Conservation (phyloP, 345 rosid species). For the Brassica nigra region DNA sequence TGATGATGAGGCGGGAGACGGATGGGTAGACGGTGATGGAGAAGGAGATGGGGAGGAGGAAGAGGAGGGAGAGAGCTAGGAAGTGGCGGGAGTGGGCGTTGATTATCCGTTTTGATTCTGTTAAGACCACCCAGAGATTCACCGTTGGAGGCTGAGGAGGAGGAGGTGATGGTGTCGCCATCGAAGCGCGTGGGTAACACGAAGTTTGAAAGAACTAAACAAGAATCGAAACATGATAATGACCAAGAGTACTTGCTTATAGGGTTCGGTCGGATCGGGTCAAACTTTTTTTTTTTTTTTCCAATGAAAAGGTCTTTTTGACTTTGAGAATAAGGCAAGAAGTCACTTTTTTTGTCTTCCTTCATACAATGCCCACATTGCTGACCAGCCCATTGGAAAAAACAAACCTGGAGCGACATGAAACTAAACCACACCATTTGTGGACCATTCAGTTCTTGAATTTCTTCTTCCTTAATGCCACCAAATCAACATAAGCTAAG, state of each 20-base stretch:
- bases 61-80: slow-evolving; percentile 82
- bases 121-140: slow-evolving; percentile 42
- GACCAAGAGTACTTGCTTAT: not conserved
- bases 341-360: no score
- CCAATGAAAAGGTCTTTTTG: no score
- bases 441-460: no score
- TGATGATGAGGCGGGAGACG: slow-evolving; percentile 49
- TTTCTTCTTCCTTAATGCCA: no score
- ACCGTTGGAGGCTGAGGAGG: slow-evolving; percentile 14
- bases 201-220: not conserved
- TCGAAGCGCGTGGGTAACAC: slow-evolving; percentile 4
- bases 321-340: no score
- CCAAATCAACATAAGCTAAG: no score
- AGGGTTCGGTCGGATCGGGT: no score
- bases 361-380: no score
- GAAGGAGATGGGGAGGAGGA: slow-evolving; percentile 74
- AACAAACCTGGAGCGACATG: no score
- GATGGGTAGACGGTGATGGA: slow-evolving; percentile 53
- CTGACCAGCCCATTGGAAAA: no score
- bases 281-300: no score
- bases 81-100: slow-evolving; percentile 87
- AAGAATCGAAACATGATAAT: not conserved
- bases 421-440: no score
- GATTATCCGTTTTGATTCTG: slow-evolving; percentile 66
- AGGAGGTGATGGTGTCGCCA: slow-evolving; percentile 32